Evolutionary conservation across 345 rosid species (phyloP), one percentile per base, ranked within the genome.

Genomic region (Atalantia buxifolia): DNA sequence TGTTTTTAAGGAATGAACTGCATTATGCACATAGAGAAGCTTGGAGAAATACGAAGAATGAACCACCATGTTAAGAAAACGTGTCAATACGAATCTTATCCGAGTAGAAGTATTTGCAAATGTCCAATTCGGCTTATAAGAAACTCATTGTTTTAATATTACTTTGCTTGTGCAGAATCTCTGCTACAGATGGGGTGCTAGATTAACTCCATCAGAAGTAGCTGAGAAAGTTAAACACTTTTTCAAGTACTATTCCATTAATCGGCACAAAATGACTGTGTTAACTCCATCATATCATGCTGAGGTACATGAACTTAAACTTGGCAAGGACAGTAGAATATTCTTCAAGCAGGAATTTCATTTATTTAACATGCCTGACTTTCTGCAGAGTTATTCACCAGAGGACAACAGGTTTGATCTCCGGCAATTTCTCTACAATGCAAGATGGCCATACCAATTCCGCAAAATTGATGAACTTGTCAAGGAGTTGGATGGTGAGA

Each of bases 261-360:
- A 96, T 82, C 90, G 98, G 48, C 99, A 97, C 86, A 97, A 97
- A 78, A 92, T 97, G 98, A 93, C 98, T 1, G 93, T 91, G 62
- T 80, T 97, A 68, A 94, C 99, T 65, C 99, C 98, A 7, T 94
- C 95, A 21, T 97, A 93, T 70, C 99, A 97, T 61, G 98, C 98
- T 4, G 98, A 94, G 99, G 99, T 97, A 85, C 2, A 66, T 74
- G 21, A 22, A 70, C 61, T n/a, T 25, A 19, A 21, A 19, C 48
- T 35, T 22, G 25, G 36, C 1, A 1, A 24, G 45, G 13, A 18
- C 0, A 19, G 7, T 55, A 53, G n/a, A 42, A 28, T 65, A 19
- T 65, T 33, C 60, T 76, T 53, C 9, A 36, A 1, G 5, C 4
- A 0, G 40, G n/a, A 50, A 35, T 24, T 30, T 30, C 9, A 5